Conservation (phyloP, 768 basidiomycete genomes). For the Leccinum pellstonianum region DNA sequence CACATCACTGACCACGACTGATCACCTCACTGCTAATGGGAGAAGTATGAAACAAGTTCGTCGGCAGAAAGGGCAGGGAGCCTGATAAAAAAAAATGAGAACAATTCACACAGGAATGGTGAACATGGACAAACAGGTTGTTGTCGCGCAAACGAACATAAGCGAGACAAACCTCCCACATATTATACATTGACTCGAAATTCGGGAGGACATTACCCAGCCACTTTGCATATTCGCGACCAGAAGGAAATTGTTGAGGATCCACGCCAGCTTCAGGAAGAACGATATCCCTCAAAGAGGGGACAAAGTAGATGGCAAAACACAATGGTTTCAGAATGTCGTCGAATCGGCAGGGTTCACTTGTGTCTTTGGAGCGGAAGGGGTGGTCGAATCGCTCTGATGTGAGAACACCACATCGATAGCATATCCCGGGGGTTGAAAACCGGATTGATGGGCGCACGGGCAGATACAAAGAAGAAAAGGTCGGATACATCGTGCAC, state of each 20-base stretch:
- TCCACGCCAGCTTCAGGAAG: not conserved
- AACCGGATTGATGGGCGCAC: not conserved
- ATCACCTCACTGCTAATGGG: too few species aligned
- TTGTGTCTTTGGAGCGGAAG: not conserved
- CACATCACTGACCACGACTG: too few species aligned
- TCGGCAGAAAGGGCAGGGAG: too few species aligned
- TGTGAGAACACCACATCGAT: not conserved
- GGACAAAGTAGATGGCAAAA: not conserved
- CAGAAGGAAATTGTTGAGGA: not conserved
- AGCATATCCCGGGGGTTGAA: not conserved
- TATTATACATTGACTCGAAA: not conserved
- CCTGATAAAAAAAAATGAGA: too few species aligned
- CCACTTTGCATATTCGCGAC: not conserved
- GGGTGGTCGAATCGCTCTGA: not conserved
- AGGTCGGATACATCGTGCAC: not conserved
- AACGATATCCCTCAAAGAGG: not conserved
- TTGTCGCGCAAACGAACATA: not conserved
- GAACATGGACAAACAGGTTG: not conserved
- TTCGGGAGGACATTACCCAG: not conserved
- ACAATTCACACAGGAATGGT: too few species aligned
- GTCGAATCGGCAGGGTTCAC: not conserved
- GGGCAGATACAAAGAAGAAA: not conserved
- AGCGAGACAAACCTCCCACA: not conserved
- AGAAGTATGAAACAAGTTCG: too few species aligned
- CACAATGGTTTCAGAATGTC: not conserved